Evolutionary conservation across 805 yeast genomes (phyloP).

Genomic region (Yarrowia sp.): DNA sequence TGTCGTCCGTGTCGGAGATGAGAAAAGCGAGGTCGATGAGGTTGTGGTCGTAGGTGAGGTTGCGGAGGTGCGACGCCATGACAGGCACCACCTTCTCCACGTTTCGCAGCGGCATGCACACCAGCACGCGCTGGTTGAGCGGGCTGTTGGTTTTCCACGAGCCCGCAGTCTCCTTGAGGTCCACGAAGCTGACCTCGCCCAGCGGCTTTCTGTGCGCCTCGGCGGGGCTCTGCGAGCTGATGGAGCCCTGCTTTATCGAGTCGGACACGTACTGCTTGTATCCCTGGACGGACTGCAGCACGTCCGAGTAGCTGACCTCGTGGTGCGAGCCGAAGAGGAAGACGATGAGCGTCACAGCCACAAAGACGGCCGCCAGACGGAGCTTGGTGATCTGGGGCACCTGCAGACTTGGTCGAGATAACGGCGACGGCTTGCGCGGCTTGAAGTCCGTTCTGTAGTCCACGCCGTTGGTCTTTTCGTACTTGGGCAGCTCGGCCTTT

Average conservation of each 20-base stretch:
- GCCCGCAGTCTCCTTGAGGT: slow-evolving; percentile 61
- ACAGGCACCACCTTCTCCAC: slow-evolving; percentile 66
- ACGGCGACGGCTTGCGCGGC: slow-evolving; percentile 20
- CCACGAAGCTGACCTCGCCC: slow-evolving; percentile 58
- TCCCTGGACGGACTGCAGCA: slow-evolving; percentile 8
- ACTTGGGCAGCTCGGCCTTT: slow-evolving; percentile 23
- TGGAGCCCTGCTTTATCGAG: slow-evolving; percentile 16
- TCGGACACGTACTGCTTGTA: slow-evolving; percentile 18
- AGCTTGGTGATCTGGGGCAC: slow-evolving; percentile 4
- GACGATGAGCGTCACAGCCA: not conserved
- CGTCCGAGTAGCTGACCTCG: not conserved
- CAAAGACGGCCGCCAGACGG: not conserved
- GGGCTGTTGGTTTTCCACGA: slow-evolving; percentile 69
- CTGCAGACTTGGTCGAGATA: slow-evolving; percentile 6
- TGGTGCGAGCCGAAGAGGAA: not conserved
- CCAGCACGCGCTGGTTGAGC: slow-evolving; percentile 63
- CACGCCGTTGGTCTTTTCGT: slow-evolving; percentile 10
- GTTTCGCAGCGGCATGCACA: slow-evolving; percentile 87
- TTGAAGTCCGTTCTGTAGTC: slow-evolving; percentile 14
- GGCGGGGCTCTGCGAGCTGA: slow-evolving; percentile 7
- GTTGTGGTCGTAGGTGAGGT: slow-evolving; percentile 82
- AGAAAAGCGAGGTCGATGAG: slow-evolving; percentile 82
- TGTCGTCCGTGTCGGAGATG: slow-evolving; percentile 86
- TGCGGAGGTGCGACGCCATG: slow-evolving; percentile 78
- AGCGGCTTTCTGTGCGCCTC: slow-evolving; percentile 16